Evolutionary conservation across 768 basidiomycete genomes (phyloP).

Genomic region (Russula earlei): DNA sequence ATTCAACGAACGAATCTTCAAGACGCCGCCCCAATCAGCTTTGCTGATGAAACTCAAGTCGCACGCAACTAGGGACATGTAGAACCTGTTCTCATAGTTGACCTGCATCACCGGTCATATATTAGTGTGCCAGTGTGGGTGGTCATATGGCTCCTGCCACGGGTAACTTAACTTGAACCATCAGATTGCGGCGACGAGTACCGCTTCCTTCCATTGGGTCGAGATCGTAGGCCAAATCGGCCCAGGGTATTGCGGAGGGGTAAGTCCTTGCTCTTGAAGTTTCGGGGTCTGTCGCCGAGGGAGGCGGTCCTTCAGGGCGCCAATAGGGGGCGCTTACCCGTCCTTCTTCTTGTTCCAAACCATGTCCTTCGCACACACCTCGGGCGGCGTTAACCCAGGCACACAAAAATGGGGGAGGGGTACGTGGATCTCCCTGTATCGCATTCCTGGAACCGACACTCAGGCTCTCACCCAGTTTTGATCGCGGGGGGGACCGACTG

Average conservation of each 20-base stretch:
- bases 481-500: constrained; percentile 86
- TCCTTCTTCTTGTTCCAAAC: constrained; percentile 16
- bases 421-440: constrained; percentile 10
- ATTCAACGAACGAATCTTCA: constrained; percentile 3
- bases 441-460: constrained; percentile 9
- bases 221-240: no score
- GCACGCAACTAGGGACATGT: neutral
- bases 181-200: no score
- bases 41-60: neutral
- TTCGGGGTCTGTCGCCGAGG: constrained; percentile 6
- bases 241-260: neutral
- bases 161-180: no score
- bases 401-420: constrained; percentile 18
- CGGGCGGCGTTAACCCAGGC: constrained; percentile 11
- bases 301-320: constrained; percentile 4
- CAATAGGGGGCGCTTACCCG: constrained; percentile 4
- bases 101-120: no score
- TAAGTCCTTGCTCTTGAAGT: neutral
- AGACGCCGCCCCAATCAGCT: neutral
- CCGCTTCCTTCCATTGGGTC: no score
- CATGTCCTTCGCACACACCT: constrained; percentile 15
- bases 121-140: neutral
- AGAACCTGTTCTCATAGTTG: neutral
- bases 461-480: constrained; percentile 42
- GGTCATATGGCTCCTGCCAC: neutral